phyloP scores from a whole-genome alignment of 495 filamentous ascomycete species.

The Talaromyces borbonicus region DNA sequence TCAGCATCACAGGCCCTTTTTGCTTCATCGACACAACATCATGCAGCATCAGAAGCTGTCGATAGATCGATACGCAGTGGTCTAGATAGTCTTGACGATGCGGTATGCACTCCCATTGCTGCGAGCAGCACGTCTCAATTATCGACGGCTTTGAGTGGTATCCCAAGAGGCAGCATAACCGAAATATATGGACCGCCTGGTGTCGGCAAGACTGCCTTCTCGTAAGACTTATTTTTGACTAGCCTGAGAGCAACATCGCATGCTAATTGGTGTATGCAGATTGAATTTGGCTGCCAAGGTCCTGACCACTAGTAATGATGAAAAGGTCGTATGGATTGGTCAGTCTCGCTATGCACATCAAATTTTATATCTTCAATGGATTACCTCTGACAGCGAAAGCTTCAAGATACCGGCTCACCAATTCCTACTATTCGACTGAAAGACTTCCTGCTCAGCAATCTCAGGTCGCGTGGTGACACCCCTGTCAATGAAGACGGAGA shows the following conservation, averaged over 20 bases:
- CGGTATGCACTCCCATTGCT: slow-evolving; percentile 19
- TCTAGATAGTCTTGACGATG: slow-evolving; percentile 49
- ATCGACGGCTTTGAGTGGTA: no score
- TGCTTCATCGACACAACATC: slow-evolving; percentile 39
- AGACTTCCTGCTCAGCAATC: slow-evolving; percentile 19
- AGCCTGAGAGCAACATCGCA: background rate
- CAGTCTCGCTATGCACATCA: slow-evolving; percentile 23
- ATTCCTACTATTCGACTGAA: slow-evolving; percentile 30
- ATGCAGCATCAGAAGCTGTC: slow-evolving; percentile 21
- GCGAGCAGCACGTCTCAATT: slow-evolving; percentile 1
- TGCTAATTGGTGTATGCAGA: slow-evolving; percentile 27
- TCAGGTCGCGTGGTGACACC: background rate
- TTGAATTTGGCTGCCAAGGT: slow-evolving; percentile 59
- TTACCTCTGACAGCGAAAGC: background rate
- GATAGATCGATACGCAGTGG: slow-evolving; percentile 47
- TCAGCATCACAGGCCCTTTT: slow-evolving; percentile 79
- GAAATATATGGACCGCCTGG: slow-evolving; percentile 89
- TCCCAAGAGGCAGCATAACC: slow-evolving; percentile 68
- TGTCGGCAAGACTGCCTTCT: slow-evolving; percentile 75
- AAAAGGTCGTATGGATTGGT: slow-evolving; percentile 78
- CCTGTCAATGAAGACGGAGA: background rate
- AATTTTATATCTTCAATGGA: background rate
- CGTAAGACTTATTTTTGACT: slow-evolving; percentile 37
- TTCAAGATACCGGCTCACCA: slow-evolving; percentile 39
- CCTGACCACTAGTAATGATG: slow-evolving; percentile 42